Percentiles rank a stretch among this genome's conserved stretches.
phyloP scores from a whole-genome alignment of 2,329 filamentous ascomycete genomes.

The Scedosporium apiospermum region DNA sequence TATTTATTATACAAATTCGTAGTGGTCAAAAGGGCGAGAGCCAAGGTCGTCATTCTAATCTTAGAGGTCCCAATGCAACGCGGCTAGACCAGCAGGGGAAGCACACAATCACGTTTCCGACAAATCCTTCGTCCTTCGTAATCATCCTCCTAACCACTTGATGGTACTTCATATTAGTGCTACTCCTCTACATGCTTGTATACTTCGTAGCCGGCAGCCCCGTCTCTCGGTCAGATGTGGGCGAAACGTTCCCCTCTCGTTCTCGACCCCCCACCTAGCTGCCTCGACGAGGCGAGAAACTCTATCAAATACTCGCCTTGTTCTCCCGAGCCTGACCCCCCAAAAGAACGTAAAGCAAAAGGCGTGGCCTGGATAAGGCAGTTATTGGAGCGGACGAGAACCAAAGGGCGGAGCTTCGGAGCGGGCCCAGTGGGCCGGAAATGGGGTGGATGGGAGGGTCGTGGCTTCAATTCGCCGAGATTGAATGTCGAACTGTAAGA shows the following conservation, averaged over 20 bases:
- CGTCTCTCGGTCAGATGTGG: no score
- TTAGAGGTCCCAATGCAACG: not conserved
- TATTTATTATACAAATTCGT: no score
- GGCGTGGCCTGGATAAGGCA: not conserved
- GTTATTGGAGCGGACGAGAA: not conserved
- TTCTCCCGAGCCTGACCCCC: no score
- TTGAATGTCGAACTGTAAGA: not conserved
- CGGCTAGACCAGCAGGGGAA: not conserved
- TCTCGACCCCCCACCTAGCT: no score
- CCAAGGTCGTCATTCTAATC: not conserved
- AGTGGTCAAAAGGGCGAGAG: not conserved
- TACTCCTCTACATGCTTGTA: no score
- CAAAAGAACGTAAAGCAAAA: no score
- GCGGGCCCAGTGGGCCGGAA: slow-evolving; percentile 1
- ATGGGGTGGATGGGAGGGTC: not conserved
- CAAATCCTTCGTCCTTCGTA: not conserved
- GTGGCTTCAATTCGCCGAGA: not conserved
- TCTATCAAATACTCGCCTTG: no score
- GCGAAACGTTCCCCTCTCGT: no score
- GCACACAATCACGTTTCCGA: not conserved
- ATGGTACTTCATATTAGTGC: not conserved
- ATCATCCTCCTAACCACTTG: not conserved
- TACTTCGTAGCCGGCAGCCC: no score
- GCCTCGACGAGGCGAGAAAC: no score
- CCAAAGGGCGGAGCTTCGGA: not conserved